phyloP scores from a whole-genome alignment of 73 alveolate genomes.

The Chromera velia region DNA sequence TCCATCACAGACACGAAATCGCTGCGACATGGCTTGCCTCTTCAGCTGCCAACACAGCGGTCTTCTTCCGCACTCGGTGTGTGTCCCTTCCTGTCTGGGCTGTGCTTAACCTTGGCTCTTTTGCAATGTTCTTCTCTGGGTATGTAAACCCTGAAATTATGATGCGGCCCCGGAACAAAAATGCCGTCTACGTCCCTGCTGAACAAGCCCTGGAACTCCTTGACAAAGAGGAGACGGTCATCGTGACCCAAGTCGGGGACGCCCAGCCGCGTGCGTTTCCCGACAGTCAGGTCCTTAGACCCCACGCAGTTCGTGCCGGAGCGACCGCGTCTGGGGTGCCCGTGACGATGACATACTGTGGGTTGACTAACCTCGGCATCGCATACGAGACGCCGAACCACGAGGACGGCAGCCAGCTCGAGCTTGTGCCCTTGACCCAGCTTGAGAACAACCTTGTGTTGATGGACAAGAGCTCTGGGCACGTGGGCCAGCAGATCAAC shows the following conservation, averaged over 20 bases:
- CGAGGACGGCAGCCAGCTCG: not conserved
- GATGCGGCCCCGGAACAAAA: not conserved
- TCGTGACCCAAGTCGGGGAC: no score
- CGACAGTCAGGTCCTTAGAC: constrained; percentile 2
- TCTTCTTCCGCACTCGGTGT: constrained; percentile 2
- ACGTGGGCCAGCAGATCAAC: no score
- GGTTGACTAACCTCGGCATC: constrained; percentile 22
- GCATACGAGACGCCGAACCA: not conserved
- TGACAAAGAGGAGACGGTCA: no score
- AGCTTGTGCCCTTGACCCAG: not conserved
- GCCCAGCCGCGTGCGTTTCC: constrained; percentile 5
- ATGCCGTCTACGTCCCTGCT: constrained; percentile 11
- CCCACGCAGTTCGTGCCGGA: constrained; percentile 1
- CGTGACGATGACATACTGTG: constrained; percentile 22
- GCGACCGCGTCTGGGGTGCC: constrained; percentile 9
- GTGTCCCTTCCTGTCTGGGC: constrained; percentile 1
- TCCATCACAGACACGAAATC: not conserved
- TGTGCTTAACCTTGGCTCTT: no score
- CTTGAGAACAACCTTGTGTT: constrained; percentile 30
- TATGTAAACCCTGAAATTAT: constrained; percentile 21
- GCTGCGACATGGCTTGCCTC: not conserved
- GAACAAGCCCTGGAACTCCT: constrained; percentile 9
- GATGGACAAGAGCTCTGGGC: constrained; percentile 19
- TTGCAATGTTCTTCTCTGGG: constrained; percentile 13
- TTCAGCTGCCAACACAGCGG: constrained; percentile 7